phyloP scores from a whole-genome alignment of 805 yeast species.

The Sungouiozyma intestinalis region DNA sequence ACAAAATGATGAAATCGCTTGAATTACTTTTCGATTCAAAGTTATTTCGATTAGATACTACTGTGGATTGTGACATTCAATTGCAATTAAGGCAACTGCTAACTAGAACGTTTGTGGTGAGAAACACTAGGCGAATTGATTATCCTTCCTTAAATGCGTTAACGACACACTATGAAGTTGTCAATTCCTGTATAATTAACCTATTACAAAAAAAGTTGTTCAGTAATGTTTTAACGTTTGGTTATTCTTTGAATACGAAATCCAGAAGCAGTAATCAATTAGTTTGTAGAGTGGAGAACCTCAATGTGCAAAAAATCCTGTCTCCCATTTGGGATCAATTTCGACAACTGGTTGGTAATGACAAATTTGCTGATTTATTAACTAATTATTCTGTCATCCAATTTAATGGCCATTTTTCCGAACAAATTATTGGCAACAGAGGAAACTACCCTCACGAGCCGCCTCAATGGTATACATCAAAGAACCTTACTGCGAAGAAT shows the following conservation, averaged over 20 bases:
- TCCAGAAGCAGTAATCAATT: conserved; percentile 20
- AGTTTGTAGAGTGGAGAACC: conserved; percentile 29
- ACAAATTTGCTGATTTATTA: conserved; percentile 32
- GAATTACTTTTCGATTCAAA: not conserved
- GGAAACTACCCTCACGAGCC: conserved; percentile 11
- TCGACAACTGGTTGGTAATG: conserved; percentile 32
- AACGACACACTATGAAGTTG: conserved; percentile 24
- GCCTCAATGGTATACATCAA: conserved; percentile 9
- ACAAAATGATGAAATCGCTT: not conserved
- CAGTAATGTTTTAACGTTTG: conserved; percentile 33
- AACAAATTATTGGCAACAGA: conserved; percentile 18
- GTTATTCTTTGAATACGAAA: conserved; percentile 31
- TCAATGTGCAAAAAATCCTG: conserved; percentile 34
- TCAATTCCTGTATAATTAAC: conserved; percentile 33
- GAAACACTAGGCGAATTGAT: not conserved
- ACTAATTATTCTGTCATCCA: conserved; percentile 29
- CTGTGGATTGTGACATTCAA: not conserved
- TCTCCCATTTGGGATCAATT: conserved; percentile 35
- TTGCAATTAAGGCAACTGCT: not conserved
- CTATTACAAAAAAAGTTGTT: conserved; percentile 21
- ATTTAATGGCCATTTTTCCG: conserved; percentile 1
- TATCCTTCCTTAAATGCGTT: conserved; percentile 1
- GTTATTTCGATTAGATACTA: not conserved
- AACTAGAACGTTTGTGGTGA: not conserved
- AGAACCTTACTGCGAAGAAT: not conserved